Conservation (phyloP, 1,284 basidiomycete genomes). For the Trametes sp. region DNA sequence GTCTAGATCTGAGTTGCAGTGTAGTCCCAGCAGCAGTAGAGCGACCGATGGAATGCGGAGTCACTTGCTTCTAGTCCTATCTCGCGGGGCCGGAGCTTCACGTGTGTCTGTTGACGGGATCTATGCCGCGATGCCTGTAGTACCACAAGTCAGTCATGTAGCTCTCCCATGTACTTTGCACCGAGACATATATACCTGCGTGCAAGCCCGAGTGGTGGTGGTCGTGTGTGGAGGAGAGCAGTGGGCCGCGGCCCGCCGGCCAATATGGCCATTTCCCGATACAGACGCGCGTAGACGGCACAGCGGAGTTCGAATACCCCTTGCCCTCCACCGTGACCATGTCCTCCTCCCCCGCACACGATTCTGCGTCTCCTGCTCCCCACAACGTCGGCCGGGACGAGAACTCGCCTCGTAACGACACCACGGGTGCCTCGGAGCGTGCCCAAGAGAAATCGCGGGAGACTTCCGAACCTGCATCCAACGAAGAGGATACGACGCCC, state of each 20-base stretch:
- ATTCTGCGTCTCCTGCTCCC: constrained; percentile 19
- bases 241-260: constrained; percentile 11
- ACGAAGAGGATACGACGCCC: constrained; percentile 19
- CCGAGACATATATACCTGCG: not conserved
- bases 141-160: no score
- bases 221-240: constrained; percentile 6
- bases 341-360: constrained; percentile 28
- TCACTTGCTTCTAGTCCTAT: not conserved
- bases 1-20: not conserved
- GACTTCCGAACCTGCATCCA: constrained; percentile 12
- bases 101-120: no score
- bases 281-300: constrained; percentile 7
- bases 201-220: not conserved
- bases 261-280: constrained; percentile 10
- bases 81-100: not conserved
- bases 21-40: not conserved
- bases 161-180: no score
- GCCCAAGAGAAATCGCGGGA: no score
- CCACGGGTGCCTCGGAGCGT: constrained; percentile 1
- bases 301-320: constrained; percentile 28
- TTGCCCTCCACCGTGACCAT: constrained; percentile 36
- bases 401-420: constrained; percentile 8
- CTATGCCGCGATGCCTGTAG: not conserved
- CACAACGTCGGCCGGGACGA: constrained; percentile 8
- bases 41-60: not conserved